Conservation (phyloP, 1,284 basidiomycete genomes). For the Agaricales sp. region DNA sequence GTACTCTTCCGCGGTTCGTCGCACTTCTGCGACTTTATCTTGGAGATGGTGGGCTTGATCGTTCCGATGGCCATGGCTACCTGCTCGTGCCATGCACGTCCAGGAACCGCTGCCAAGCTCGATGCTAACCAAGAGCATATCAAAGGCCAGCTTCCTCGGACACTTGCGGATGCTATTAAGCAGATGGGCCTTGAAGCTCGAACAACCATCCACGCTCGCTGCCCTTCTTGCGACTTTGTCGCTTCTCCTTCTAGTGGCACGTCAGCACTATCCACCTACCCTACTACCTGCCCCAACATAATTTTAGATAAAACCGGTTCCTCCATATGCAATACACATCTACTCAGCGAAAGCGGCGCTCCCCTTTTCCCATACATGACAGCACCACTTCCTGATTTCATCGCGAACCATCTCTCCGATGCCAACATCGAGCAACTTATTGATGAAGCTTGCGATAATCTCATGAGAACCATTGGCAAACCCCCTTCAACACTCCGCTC, state of each 20-base stretch:
- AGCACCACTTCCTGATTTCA: background rate
- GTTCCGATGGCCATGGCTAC: too few species aligned
- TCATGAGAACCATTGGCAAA: slow-evolving; percentile 12
- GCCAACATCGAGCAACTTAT: background rate
- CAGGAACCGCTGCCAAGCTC: too few species aligned
- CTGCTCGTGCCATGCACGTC: too few species aligned
- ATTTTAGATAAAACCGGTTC: background rate
- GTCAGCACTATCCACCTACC: background rate
- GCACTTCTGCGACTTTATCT: too few species aligned
- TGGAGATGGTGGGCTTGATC: too few species aligned
- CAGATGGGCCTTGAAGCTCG: background rate
- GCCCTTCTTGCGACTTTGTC: background rate
- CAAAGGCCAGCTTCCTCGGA: background rate
- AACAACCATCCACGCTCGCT: background rate
- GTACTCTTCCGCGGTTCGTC: too few species aligned
- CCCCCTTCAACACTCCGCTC: background rate
- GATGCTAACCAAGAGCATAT: background rate
- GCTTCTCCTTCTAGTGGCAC: background rate
- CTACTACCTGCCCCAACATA: background rate
- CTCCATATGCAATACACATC: background rate
- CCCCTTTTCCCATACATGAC: background rate
- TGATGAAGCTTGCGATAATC: slow-evolving; percentile 14
- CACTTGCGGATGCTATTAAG: background rate
- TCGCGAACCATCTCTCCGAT: background rate
- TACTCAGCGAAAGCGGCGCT: background rate